Conservation (phyloP, 2,329 filamentous ascomycete species). For the Chrysosporium keratinophilum region DNA sequence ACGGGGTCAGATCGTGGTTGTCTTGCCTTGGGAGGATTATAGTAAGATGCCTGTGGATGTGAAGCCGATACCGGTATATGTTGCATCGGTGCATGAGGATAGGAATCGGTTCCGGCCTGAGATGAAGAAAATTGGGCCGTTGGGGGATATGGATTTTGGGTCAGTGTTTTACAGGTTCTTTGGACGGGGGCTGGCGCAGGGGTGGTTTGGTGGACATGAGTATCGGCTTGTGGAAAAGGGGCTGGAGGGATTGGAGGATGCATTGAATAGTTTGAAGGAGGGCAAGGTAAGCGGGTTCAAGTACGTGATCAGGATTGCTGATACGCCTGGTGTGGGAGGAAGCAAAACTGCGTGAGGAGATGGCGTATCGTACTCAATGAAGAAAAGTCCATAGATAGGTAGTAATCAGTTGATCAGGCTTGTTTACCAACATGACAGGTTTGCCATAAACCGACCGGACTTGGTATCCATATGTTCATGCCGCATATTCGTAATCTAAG, state of each 20-base stretch:
- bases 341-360: neutral
- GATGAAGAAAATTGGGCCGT: slow-evolving; percentile 18
- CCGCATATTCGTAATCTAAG: no score
- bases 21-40: slow-evolving; percentile 38
- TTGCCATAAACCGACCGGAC: no score
- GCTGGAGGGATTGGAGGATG: slow-evolving; percentile 38
- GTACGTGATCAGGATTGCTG: slow-evolving; percentile 48
- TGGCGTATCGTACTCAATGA: neutral
- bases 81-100: slow-evolving; percentile 24
- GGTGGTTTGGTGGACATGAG: slow-evolving; percentile 43
- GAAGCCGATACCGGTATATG: slow-evolving; percentile 28
- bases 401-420: no score
- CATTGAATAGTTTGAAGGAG: slow-evolving; percentile 45
- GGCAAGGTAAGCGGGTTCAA: slow-evolving; percentile 55
- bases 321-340: slow-evolving; percentile 31
- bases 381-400: no score
- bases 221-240: slow-evolving; percentile 45
- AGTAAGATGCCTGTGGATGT: slow-evolving; percentile 20
- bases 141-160: slow-evolving; percentile 36
- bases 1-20: slow-evolving; percentile 30
- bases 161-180: slow-evolving; percentile 39
- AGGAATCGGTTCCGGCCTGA: slow-evolving; percentile 17
- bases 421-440: no score
- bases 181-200: slow-evolving; percentile 38
- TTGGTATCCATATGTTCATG: no score